Base-by-base conservation (phyloP, 2,329 filamentous ascomycete species). In the Diaporthe longicolla region DNA sequence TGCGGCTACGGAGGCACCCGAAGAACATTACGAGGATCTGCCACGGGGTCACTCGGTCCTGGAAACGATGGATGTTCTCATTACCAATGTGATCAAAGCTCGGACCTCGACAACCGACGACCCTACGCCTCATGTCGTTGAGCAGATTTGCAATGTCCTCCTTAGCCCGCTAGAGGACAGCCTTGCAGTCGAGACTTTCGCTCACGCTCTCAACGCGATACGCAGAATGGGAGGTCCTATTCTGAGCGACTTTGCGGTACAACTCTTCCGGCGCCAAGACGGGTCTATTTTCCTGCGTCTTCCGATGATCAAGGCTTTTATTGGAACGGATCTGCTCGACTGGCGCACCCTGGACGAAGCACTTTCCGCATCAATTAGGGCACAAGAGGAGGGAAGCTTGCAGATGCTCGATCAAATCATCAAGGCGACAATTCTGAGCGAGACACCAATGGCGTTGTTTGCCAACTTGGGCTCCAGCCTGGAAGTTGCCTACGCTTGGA, bases 381-480 rank as follows among this genome's bases (percentile, higher is more conserved):
- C 92, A 72, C 91, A 91, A 74, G 94, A 95, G 76, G 88, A 91
- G 10, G 89, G 89, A 29, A 94, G 93, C 1, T 84, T 98, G 4
- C 91, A 95, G 73, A 93, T 97, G 80, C 87, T 98, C n/a, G 91
- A 93, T 69, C 91, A 92, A 57, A 87, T 98, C 57, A 87, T 98
- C 76, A 93, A 97, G 77, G 90, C 94, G 57, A 90, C 95, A 0
- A 85, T 98, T 11, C 89, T 97, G 66, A 94, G 91, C 77, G 94
- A 95, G 63, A 91, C 92, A 58, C 94, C 95, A 0, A 89, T 93
- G 52, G 93, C 93, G 1, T 86, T 98, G 63, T 93, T 95, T 78
- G 92, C 95, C 1, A 95, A 98, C 83, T 97, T 98, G 79, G 92
- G 94, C 9, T 89, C 91, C 76, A 97, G 94, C 73, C 88, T 98